These are phyloP conservation scores for Corrigiola litoralis DNA, from an alignment of 179 eudicot species.

Conservation along the genomic window DNA sequence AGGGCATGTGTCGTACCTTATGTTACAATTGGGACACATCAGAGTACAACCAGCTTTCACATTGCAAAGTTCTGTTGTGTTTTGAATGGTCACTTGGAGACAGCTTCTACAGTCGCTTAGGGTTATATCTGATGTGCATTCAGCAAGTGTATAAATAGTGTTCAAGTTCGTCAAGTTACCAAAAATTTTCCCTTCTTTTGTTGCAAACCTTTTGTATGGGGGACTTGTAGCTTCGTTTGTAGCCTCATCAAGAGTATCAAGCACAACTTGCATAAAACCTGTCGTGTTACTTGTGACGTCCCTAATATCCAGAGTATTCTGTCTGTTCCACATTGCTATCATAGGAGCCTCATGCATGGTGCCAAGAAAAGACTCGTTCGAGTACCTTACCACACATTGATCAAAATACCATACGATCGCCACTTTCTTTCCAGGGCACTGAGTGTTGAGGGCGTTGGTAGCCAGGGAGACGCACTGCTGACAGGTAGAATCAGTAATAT, in stretches of 20 bases:
- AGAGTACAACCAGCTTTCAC: constrained; percentile 32
- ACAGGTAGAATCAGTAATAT: constrained; percentile 13
- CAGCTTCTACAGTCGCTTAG: constrained; percentile 20
- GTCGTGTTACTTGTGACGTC: constrained; percentile 14
- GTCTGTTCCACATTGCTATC: constrained; percentile 25
- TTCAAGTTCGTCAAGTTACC: constrained; percentile 15
- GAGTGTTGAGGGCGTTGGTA: neutral
- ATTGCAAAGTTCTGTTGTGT: constrained; percentile 29
- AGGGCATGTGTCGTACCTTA: constrained; percentile 28
- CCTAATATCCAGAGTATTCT: constrained; percentile 18
- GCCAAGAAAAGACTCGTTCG: constrained; percentile 26
- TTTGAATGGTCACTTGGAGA: constrained; percentile 21
- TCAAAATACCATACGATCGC: constrained; percentile 29
- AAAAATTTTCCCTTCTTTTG: constrained; percentile 16
- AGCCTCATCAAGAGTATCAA: constrained; percentile 3
- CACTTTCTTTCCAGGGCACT: constrained; percentile 17
- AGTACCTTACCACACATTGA: constrained; percentile 30
- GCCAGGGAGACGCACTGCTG: constrained; percentile 21
- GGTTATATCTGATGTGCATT: constrained; percentile 26
- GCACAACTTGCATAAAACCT: constrained; percentile 17
- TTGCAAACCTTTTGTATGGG: constrained; percentile 11
- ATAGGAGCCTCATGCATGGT: constrained; percentile 25
- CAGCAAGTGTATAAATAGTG: constrained; percentile 24
- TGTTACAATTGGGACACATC: constrained; percentile 33
- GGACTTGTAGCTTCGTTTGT: constrained; percentile 10